Percentiles rank a stretch among this genome's conserved stretches.
Conservation (phyloP, 2,329 filamentous ascomycete species). For the Botrytis elliptica region DNA sequence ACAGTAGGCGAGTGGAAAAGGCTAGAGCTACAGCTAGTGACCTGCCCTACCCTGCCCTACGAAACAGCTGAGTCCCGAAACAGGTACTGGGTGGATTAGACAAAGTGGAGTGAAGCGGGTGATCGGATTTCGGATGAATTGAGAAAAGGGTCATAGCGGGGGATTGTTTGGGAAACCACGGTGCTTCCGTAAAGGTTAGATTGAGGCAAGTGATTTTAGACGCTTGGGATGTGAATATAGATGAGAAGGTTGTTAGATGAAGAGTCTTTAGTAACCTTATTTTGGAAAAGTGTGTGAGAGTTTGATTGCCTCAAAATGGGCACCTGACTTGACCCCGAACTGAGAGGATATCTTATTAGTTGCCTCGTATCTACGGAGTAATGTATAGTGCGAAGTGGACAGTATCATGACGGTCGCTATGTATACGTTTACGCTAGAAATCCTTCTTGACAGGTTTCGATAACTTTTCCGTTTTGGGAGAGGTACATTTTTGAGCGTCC, state of each 20-base stretch:
- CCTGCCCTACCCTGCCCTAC: slow-evolving; percentile 15
- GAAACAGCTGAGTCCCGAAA: slow-evolving; percentile 12
- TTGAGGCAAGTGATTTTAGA: background rate
- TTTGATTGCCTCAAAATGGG: slow-evolving; percentile 1
- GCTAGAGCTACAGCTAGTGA: background rate
- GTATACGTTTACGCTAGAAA: background rate
- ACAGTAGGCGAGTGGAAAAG: background rate
- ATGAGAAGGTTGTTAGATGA: background rate
- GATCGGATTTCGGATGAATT: slow-evolving; percentile 17
- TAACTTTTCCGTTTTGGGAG: background rate
- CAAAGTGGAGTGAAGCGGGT: slow-evolving; percentile 6
- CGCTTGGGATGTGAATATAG: background rate
- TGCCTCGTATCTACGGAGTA: background rate
- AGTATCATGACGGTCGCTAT: background rate
- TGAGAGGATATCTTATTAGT: background rate
- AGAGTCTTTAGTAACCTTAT: background rate
- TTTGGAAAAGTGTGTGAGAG: slow-evolving; percentile 4
- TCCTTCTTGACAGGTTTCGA: slow-evolving; percentile 6
- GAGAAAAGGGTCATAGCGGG: slow-evolving; percentile 6
- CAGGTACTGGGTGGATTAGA: slow-evolving; percentile 13
- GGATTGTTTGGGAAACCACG: background rate
- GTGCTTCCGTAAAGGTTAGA: background rate
- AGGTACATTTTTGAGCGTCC: background rate
- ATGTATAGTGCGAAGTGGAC: slow-evolving; percentile 1
- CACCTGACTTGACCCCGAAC: background rate